Evolutionary conservation across 2,329 filamentous ascomycete genomes (phyloP).

Genomic region (Hirsutella minnesotensis): DNA sequence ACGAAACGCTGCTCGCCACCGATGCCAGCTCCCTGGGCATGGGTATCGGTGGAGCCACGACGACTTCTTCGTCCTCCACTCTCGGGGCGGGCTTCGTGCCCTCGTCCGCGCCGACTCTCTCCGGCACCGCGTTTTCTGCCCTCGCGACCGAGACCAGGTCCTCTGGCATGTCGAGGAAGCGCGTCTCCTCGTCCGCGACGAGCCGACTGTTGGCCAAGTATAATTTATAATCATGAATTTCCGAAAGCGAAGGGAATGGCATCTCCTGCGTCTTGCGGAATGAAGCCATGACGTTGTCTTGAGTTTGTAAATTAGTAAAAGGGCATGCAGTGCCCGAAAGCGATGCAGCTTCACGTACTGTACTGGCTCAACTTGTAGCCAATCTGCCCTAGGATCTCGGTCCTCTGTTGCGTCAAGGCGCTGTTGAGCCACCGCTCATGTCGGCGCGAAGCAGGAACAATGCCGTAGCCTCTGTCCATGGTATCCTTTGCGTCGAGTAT

Average conservation of each 20-base stretch:
- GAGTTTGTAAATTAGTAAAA: neutral
- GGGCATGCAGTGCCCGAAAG: neutral
- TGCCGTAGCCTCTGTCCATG: conserved; percentile 28
- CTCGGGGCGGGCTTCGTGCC: conserved; percentile 6
- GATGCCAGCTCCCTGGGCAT: conserved; percentile 2
- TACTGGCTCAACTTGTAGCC: conserved; percentile 57
- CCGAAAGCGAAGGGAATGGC: conserved; percentile 32
- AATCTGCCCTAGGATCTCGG: conserved; percentile 48
- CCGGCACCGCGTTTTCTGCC: conserved; percentile 1
- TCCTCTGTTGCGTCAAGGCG: conserved; percentile 48
- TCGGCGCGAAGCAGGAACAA: conserved; percentile 48
- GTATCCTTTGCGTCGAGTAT: conserved; percentile 51
- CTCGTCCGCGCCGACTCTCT: conserved; percentile 8
- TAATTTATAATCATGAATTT: conserved; percentile 33
- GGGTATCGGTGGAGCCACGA: conserved; percentile 2
- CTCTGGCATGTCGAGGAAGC: conserved; percentile 42
- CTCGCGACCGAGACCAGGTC: conserved; percentile 37
- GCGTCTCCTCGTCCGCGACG: conserved; percentile 46
- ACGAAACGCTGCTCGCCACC: neutral
- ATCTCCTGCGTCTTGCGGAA: conserved; percentile 42
- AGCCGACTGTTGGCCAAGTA: conserved; percentile 44
- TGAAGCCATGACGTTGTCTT: conserved; percentile 47
- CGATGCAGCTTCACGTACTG: conserved; percentile 34
- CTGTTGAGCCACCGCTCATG: conserved; percentile 40
- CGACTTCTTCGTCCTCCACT: conserved; percentile 2